Base-by-base conservation (phyloP, 1,284 basidiomycete species). In the Rhodotorula sp. region DNA sequence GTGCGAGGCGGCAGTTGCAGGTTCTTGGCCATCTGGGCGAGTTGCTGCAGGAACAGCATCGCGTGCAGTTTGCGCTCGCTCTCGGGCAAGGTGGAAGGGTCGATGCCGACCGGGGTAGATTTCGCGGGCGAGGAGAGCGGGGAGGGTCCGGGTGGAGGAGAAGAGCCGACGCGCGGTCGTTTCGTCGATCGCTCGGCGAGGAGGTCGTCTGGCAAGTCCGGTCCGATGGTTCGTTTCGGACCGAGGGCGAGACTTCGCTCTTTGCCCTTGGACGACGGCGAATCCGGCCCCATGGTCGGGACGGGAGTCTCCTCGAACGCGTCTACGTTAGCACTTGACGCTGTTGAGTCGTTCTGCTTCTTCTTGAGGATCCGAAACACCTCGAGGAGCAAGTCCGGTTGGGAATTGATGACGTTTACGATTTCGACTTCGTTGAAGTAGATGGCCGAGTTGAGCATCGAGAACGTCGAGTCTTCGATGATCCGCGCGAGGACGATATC, bases 401-500 rank as follows among this genome's bases (percentile, higher is more conserved):
- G 91, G 67, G 85, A 86, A 78, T 94, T 90, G 60, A 97, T 87
- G 80, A 95, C 89, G 65, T 86, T 88, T 79, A 98, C 93, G 79
- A 99, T 98, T 82, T 99, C 95, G 78, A 95, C 94, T 82, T 99
- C 95, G 82, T 98, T 96, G 86, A 95, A 99, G 80, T 98, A 95
- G 80, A 99, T 93, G 82, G 93, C 92, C 24, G 93, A 93, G 82
- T 94, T 97, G 78, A 99, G 87, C 77, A 97, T 93, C 77, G 94
- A 94, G 84, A 97, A 96, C 0, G 94, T 97, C 1, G 93, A 91
- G 80, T 99, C 95, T 79, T 99, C 95, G 58, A 98, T 86, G 4
- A 91, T 88, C 12, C 95, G 88, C 0, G 94, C 93, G 46, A 99
- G 89, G 49, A 99, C 93, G 69, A 99, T 95, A 79, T 99, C 95